phyloP scores from a whole-genome alignment of 768 basidiomycete genomes.

The Multifurca ochricompacta region DNA sequence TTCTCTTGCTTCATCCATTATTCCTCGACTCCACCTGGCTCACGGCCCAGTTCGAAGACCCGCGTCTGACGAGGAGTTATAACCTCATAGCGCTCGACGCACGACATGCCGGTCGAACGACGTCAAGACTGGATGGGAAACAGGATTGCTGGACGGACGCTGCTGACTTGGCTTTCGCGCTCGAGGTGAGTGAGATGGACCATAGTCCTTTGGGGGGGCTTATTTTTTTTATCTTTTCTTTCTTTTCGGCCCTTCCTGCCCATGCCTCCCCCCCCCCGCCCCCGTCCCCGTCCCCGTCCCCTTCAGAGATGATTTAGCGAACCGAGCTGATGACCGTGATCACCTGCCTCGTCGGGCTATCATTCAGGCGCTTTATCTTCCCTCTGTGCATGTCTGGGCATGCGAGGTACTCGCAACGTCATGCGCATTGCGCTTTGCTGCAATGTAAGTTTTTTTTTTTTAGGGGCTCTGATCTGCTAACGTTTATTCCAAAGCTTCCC shows the following conservation, averaged over 20 bases:
- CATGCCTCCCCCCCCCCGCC: neutral
- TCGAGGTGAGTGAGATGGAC: slow-evolving; percentile 17
- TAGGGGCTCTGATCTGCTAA: neutral
- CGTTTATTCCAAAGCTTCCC: slow-evolving; percentile 16
- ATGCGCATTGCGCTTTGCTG: slow-evolving; percentile 24
- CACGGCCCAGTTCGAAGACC: slow-evolving; percentile 24
- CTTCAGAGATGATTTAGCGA: too few relatives aligned
- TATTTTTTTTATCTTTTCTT: neutral
- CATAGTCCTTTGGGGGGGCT: too few relatives aligned
- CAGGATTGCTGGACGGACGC: slow-evolving; percentile 27
- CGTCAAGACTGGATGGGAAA: slow-evolving; percentile 13
- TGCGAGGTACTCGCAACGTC: slow-evolving; percentile 23
- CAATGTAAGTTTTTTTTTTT: slow-evolving; percentile 12
- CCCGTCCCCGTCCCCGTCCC: too few relatives aligned
- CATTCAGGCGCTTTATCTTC: slow-evolving; percentile 22
- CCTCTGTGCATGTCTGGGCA: slow-evolving; percentile 26
- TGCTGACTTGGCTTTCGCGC: slow-evolving; percentile 25
- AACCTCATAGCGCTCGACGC: slow-evolving; percentile 27
- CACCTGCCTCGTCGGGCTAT: neutral
- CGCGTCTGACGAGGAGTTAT: slow-evolving; percentile 21
- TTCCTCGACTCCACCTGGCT: slow-evolving; percentile 26
- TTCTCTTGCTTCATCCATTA: slow-evolving; percentile 24
- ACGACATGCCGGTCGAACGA: slow-evolving; percentile 21
- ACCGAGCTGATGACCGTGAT: neutral
- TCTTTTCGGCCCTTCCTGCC: neutral